phyloP scores from a whole-genome alignment of 768 basidiomycete species.

The Suillus lakei region DNA sequence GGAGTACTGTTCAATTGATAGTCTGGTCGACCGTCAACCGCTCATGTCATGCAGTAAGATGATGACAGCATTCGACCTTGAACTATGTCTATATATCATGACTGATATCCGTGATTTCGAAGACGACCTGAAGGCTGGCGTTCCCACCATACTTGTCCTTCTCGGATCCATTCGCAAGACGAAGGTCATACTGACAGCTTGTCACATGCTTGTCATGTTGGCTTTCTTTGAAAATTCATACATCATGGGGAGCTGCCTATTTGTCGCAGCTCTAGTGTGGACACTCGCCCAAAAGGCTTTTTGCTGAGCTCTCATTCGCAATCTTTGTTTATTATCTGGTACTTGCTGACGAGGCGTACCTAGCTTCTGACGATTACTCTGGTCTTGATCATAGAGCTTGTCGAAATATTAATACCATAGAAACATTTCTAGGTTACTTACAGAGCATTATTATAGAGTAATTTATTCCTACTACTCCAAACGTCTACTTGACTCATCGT shows the following conservation, averaged over 20 bases:
- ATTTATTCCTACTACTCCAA: conserved; percentile 44
- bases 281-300: not conserved
- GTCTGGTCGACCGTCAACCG: too few relatives aligned
- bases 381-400: not conserved
- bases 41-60: too few relatives aligned
- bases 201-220: not conserved
- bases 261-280: not conserved
- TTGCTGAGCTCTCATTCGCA: not conserved
- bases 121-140: not conserved
- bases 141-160: not conserved
- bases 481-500: conserved; percentile 71
- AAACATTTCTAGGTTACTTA: not conserved
- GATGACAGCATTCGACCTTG: too few relatives aligned
- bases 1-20: too few relatives aligned
- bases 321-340: not conserved
- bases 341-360: not conserved
- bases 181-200: not conserved
- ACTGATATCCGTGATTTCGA: not conserved
- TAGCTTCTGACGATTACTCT: not conserved
- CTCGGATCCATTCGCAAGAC: not conserved
- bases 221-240: not conserved
- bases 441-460: not conserved
- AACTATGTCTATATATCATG: too few relatives aligned
- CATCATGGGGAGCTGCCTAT: not conserved
- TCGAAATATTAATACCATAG: not conserved